Conservation (phyloP, 352 stramenopile genomes). For the Phytophthora fragariae region DNA sequence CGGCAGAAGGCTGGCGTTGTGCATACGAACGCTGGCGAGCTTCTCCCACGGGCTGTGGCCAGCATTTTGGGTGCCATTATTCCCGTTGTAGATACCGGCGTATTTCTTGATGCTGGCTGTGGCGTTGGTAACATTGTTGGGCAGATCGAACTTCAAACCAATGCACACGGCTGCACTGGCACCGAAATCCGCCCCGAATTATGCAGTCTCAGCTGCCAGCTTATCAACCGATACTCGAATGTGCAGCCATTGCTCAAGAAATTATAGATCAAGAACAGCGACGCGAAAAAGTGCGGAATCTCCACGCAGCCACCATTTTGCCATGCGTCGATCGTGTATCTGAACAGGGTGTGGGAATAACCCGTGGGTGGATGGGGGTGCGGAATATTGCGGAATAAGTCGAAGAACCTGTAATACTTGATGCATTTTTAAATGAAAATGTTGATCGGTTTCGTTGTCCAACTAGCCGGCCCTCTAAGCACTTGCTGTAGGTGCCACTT, state of each 20-base stretch:
- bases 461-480: no score
- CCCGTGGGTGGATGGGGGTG: no score
- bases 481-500: no score
- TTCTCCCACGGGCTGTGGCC: slow-evolving; percentile 4
- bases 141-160: slow-evolving; percentile 9
- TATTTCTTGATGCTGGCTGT: slow-evolving; percentile 12
- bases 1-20: slow-evolving; percentile 1
- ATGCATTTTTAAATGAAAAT: no score
- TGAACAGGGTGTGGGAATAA: not conserved
- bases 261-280: not conserved
- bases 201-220: not conserved
- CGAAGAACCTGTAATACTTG: no score
- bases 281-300: not conserved
- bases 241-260: slow-evolving; percentile 4
- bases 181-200: slow-evolving; percentile 2
- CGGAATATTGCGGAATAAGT: no score
- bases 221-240: slow-evolving; percentile 8
- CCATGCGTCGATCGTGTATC: slow-evolving; percentile 7
- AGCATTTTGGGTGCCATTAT: not conserved
- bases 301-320: slow-evolving; percentile 7
- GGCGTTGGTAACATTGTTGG: slow-evolving; percentile 4
- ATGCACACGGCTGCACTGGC: not conserved
- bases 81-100: not conserved
- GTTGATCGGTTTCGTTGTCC: no score
- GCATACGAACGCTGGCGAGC: slow-evolving; percentile 6